A percentile compares a stretch with the other conserved stretches of the same genome.
These are phyloP conservation scores for Acorus gramineus DNA, from an alignment of 106 monocot genomes.

Conservation along the genomic window DNA sequence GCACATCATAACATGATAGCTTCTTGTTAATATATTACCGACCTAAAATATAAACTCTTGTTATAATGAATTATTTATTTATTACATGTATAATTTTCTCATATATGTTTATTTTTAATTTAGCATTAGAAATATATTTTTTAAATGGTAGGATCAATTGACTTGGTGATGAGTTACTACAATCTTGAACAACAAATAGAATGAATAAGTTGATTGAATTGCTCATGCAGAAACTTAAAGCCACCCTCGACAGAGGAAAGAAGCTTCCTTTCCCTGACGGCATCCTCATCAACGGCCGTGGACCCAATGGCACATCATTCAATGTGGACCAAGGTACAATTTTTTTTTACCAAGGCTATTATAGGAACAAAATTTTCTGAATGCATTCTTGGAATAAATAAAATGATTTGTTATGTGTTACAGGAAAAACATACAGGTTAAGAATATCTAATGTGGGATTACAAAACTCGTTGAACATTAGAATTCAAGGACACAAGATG, in stretches of 20 bases:
- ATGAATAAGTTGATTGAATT: too few relatives aligned
- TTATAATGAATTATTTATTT: too few relatives aligned
- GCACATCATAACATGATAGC: too few relatives aligned
- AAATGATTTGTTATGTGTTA: not conserved
- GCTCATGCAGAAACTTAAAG: slow-evolving; percentile 29
- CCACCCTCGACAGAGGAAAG: slow-evolving; percentile 45
- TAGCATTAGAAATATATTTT: too few relatives aligned
- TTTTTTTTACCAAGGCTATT: not conserved
- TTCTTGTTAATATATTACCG: too few relatives aligned
- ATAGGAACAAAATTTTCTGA: not conserved
- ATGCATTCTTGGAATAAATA: too few relatives aligned
- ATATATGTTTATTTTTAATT: too few relatives aligned
- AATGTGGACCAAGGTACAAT: slow-evolving; percentile 47
- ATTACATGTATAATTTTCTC: too few relatives aligned
- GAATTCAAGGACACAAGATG: slow-evolving; percentile 61
- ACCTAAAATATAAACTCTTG: too few relatives aligned
- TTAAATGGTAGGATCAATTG: too few relatives aligned
- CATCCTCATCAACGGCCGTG: slow-evolving; percentile 78
- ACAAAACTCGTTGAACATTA: slow-evolving; percentile 61
- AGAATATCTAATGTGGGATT: slow-evolving; percentile 85
- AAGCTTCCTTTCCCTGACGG: slow-evolving; percentile 52
- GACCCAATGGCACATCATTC: slow-evolving; percentile 37
- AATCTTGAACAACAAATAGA: too few relatives aligned
- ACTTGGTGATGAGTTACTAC: too few relatives aligned
- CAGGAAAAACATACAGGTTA: slow-evolving; percentile 81